Percentiles rank a stretch among this genome's conserved stretches.
Evolutionary conservation across 2,329 filamentous ascomycete genomes (phyloP).

Genomic region (Scedosporium boydii): DNA sequence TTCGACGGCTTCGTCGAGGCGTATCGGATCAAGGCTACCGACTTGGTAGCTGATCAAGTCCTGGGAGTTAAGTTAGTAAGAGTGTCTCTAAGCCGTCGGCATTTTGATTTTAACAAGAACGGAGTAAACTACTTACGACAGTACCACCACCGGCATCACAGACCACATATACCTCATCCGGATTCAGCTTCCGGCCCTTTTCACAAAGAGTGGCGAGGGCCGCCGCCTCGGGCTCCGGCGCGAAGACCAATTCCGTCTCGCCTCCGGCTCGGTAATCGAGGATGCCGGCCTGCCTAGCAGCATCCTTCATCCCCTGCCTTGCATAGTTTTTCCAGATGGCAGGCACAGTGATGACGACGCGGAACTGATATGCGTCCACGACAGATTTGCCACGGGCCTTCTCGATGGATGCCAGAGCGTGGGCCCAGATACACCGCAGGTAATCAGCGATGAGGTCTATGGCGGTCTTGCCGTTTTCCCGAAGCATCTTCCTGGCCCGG

Average conservation of each 20-base stretch:
- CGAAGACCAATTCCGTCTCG: conserved; percentile 21
- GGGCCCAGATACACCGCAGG: conserved; percentile 23
- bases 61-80: conserved; percentile 11
- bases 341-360: conserved; percentile 32
- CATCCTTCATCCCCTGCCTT: conserved; percentile 24
- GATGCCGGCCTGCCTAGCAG: conserved; percentile 25
- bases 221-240: conserved; percentile 36
- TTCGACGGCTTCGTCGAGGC: conserved; percentile 24
- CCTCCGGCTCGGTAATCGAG: conserved; percentile 16
- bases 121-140: not conserved
- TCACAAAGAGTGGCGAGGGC: conserved; percentile 26
- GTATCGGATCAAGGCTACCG: conserved; percentile 12
- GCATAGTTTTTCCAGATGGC: conserved; percentile 35
- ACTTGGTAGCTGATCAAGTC: conserved; percentile 31
- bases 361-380: conserved; percentile 16
- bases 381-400: conserved; percentile 14
- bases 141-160: conserved; percentile 26
- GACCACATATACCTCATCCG: conserved; percentile 17
- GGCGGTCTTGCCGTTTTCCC: conserved; percentile 10
- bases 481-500: not conserved
- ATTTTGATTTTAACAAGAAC: not conserved
- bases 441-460: conserved; percentile 22
- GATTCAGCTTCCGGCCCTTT: conserved; percentile 12
- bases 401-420: conserved; percentile 17
- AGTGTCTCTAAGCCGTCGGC: conserved; percentile 14